Evolutionary conservation across 768 basidiomycete species (phyloP).

Genomic region (Pholiota molesta): DNA sequence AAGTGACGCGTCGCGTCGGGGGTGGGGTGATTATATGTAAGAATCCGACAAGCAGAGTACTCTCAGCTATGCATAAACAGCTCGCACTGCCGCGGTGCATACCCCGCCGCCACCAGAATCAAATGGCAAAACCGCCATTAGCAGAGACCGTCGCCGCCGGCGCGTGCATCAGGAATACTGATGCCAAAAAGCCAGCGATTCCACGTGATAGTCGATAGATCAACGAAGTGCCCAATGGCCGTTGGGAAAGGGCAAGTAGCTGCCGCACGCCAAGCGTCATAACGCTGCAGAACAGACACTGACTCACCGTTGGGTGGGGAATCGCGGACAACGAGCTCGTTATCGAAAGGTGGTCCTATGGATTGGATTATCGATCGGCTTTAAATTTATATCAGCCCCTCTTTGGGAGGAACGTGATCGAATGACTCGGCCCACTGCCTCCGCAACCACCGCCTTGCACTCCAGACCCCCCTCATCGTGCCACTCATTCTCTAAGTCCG

Average conservation of each 20-base stretch:
- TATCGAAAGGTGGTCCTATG: not conserved
- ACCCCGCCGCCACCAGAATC: conserved; percentile 17
- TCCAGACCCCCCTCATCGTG: not conserved
- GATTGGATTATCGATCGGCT: conserved; percentile 10
- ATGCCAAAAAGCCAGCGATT: conserved; percentile 5
- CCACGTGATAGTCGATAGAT: conserved; percentile 23
- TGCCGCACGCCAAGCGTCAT: not conserved
- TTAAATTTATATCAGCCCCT: conserved; percentile 15
- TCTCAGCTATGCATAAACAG: not conserved
- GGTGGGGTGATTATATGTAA: conserved; percentile 3
- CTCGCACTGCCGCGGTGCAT: not conserved
- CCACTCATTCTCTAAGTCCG: conserved; percentile 17
- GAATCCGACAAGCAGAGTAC: not conserved
- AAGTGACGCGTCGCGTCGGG: conserved; percentile 1
- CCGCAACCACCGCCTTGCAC: conserved; percentile 8
- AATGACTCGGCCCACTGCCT: conserved; percentile 13
- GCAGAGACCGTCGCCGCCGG: not conserved
- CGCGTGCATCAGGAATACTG: conserved; percentile 3
- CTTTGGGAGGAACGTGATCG: conserved; percentile 21
- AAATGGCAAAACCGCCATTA: conserved; percentile 12
- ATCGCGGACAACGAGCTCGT: not conserved
- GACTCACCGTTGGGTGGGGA: conserved; percentile 6
- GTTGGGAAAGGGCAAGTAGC: not conserved
- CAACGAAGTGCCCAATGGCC: not conserved
- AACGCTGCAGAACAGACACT: not conserved